These are phyloP conservation scores for Rubroshorea leprosula DNA, from an alignment of 345 rosid species.

Conservation along the genomic window DNA sequence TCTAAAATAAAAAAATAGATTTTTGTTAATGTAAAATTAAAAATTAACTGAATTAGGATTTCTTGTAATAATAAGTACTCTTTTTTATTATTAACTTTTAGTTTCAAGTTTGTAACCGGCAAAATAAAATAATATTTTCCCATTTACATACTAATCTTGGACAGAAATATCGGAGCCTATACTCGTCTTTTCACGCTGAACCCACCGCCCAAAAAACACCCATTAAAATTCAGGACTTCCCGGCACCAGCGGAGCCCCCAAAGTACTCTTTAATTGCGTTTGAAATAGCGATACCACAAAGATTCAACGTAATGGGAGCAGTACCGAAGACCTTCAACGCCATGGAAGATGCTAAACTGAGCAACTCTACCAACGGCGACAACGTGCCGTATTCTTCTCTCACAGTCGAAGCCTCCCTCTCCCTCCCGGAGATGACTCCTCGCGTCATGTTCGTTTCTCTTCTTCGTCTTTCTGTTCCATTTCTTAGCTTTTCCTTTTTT, in stretches of 20 bases:
- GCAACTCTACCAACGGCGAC: conserved; percentile 20
- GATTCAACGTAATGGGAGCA: conserved; percentile 37
- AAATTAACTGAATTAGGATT: no score
- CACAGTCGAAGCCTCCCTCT: conserved; percentile 51
- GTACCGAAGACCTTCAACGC: conserved; percentile 39
- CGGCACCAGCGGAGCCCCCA: neutral
- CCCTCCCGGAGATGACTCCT: conserved; percentile 52
- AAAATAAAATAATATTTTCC: no score
- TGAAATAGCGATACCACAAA: neutral
- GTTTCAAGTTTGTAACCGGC: no score
- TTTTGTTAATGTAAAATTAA: no score
- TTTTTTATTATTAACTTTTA: no score
- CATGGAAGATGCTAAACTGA: conserved; percentile 27
- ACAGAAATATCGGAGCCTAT: no score
- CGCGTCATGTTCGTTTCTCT: conserved; percentile 52
- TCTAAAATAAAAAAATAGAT: no score
- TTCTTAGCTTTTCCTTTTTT: no score
- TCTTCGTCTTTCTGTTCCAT: neutral
- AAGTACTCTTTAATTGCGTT: neutral
- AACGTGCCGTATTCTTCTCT: conserved; percentile 38
- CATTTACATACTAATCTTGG: no score
- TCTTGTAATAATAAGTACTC: no score
- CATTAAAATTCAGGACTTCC: neutral
- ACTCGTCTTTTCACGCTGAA: neutral
- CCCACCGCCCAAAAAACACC: neutral